phyloP scores from a whole-genome alignment of 345 rosid genomes.

The Draba incana region DNA sequence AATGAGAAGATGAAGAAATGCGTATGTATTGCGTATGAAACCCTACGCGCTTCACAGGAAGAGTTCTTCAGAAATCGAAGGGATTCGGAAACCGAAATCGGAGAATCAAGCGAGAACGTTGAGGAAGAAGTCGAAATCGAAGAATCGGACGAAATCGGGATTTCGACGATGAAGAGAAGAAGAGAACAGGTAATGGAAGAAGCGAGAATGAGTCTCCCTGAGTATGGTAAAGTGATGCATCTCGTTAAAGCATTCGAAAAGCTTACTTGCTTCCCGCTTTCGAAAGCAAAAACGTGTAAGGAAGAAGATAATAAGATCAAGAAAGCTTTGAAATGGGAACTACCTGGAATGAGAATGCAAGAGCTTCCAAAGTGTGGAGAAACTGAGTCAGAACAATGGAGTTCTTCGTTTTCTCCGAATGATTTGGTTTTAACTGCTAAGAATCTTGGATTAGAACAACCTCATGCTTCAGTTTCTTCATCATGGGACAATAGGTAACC shows the following conservation, averaged over 20 bases:
- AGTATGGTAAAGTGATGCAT: slow-evolving; percentile 78
- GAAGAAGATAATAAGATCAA: slow-evolving; percentile 42
- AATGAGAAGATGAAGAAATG: slow-evolving; percentile 62
- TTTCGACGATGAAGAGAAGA: slow-evolving; percentile 71
- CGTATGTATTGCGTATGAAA: slow-evolving; percentile 75
- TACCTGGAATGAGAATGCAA: slow-evolving; percentile 66
- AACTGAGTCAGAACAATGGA: slow-evolving; percentile 36
- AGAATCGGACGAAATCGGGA: slow-evolving; percentile 16
- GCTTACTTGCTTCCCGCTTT: slow-evolving; percentile 51
- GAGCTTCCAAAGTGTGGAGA: slow-evolving; percentile 49
- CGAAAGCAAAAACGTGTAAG: not conserved
- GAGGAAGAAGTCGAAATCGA: slow-evolving; percentile 26
- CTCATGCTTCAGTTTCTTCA: slow-evolving; percentile 61
- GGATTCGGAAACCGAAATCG: slow-evolving; percentile 28
- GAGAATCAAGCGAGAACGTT: slow-evolving; percentile 19
- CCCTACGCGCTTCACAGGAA: slow-evolving; percentile 75
- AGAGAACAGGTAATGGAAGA: slow-evolving; percentile 75
- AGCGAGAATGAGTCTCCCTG: slow-evolving; percentile 73
- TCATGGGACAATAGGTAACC: slow-evolving; percentile 66
- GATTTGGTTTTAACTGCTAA: slow-evolving; percentile 63
- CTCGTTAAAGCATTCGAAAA: slow-evolving; percentile 84
- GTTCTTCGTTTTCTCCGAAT: slow-evolving; percentile 51
- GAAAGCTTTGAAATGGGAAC: slow-evolving; percentile 67
- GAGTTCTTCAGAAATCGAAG: slow-evolving; percentile 55
- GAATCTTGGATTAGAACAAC: slow-evolving; percentile 59